A percentile compares a stretch with the other conserved stretches of the same genome.
These are phyloP conservation scores for Alternaria ventricosa DNA, from an alignment of 2,329 filamentous ascomycete genomes.

Conservation along the genomic window DNA sequence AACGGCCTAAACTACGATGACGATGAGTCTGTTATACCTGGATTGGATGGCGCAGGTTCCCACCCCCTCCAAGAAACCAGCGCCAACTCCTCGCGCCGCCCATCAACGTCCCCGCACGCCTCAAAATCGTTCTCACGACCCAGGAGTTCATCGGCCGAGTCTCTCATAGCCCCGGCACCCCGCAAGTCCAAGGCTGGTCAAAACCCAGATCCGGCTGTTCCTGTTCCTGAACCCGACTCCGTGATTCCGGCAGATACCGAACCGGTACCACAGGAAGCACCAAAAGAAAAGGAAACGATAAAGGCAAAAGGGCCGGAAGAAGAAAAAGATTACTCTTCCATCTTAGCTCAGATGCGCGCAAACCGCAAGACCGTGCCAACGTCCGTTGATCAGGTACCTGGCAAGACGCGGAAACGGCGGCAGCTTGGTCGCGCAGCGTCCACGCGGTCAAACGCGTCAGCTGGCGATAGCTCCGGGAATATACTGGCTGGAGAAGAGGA, in stretches of 20 bases:
- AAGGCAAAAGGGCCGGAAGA: slow-evolving; percentile 15
- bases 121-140: slow-evolving; percentile 23
- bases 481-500: slow-evolving; percentile 26
- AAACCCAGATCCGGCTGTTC: slow-evolving; percentile 20
- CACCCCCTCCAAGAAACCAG: slow-evolving; percentile 38
- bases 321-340: slow-evolving; percentile 42
- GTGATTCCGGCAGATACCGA: slow-evolving; percentile 30
- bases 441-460: slow-evolving; percentile 37
- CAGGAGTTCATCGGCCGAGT: slow-evolving; percentile 30
- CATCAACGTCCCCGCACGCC: slow-evolving; percentile 34
- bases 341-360: slow-evolving; percentile 40
- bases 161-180: slow-evolving; percentile 22
- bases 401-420: slow-evolving; percentile 28
- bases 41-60: slow-evolving; percentile 31
- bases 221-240: slow-evolving; percentile 19
- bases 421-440: slow-evolving; percentile 44
- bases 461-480: slow-evolving; percentile 34
- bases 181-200: slow-evolving; percentile 16
- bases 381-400: slow-evolving; percentile 25
- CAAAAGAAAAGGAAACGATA: slow-evolving; percentile 16
- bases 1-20: slow-evolving; percentile 12
- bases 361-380: slow-evolving; percentile 35
- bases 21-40: slow-evolving; percentile 16
- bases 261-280: slow-evolving; percentile 8
- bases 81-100: slow-evolving; percentile 40